Base-by-base conservation (phyloP, 2,329 filamentous ascomycete genomes). In the Pseudogymnoascus sp. region DNA sequence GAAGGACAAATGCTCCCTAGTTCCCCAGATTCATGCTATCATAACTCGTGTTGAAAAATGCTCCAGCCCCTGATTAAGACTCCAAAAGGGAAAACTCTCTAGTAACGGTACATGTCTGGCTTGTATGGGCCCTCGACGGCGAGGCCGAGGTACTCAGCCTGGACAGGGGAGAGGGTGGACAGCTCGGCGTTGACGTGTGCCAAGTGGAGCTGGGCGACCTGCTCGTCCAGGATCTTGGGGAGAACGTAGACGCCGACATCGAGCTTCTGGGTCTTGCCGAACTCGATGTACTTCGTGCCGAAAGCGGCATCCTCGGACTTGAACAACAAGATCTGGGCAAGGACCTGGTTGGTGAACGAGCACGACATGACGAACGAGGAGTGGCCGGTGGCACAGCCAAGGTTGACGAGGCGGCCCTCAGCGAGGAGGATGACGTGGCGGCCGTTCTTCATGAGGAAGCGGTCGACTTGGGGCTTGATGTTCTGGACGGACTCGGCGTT, bases 261-360 rank as follows among this genome's bases (percentile, higher is more conserved):
- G 76, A 96, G 90, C 85, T 95, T 92, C 80, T 90, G 91, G 69
- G 85, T 86, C 85, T 93, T 91, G 81, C 90, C 92, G 78, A 96
- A 99, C 82, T 97, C 95, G 74, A 93, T 81, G 83, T 97, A 96
- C 86, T 97, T 97, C 81, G 90, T 83, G 80, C 89, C 86, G 79
- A 96, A 99, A 65, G 83, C 89, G 77, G 85, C 85, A 77, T 98
- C 93, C 74, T 89, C 84, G 75, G 87, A 89, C 90, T 98, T 98
- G 90, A 81, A 99, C 75, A 99, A 84, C 84, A 96, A 89, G 83
- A 99, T 98, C 85, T 99, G 95, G 72, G 95, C 95, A 78, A 99
- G 91, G 74, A 98, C 95, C 86, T 99, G 95, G 90, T 99, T 99
- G 86, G 93, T 96, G 90, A 99, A 99, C 69, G 93, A 98, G 90